Percentiles rank a stretch among this genome's conserved stretches.
These are phyloP conservation scores for Eruca vesicaria DNA, from an alignment of 441 rosid species.

Conservation along the genomic window DNA sequence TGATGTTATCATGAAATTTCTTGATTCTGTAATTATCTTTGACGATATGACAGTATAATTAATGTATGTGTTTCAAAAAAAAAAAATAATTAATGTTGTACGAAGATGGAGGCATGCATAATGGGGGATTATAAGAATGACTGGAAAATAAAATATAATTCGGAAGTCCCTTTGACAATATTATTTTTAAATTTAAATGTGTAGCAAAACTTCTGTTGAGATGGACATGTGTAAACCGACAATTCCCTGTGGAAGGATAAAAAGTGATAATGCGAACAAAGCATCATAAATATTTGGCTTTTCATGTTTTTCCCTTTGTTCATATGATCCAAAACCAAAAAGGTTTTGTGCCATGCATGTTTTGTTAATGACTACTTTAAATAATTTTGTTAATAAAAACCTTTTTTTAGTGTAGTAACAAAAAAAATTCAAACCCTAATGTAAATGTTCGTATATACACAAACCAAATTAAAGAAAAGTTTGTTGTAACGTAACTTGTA, in stretches of 20 bases:
- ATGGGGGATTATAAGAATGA: too few relatives aligned
- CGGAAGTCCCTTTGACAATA: too few relatives aligned
- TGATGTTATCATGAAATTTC: background rate
- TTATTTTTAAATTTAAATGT: too few relatives aligned
- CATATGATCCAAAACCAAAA: background rate
- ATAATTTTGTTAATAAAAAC: background rate
- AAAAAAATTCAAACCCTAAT: background rate
- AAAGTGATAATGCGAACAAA: background rate
- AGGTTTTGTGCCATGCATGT: background rate
- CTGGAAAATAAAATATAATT: too few relatives aligned
- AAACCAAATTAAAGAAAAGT: background rate
- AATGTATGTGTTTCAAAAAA: too few relatives aligned
- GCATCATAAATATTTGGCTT: background rate
- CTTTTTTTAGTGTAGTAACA: background rate
- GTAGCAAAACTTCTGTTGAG: background rate
- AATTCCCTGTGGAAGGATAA: background rate
- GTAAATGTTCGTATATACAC: background rate
- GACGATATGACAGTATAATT: too few relatives aligned
- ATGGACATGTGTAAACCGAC: background rate
- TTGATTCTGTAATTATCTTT: background rate
- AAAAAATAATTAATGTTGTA: too few relatives aligned
- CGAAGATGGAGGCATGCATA: too few relatives aligned
- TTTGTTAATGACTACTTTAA: background rate
- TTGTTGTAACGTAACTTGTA: background rate
- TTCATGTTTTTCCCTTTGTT: background rate